Conservation (phyloP, 441 rosid genomes). For the Breynia disticha region DNA sequence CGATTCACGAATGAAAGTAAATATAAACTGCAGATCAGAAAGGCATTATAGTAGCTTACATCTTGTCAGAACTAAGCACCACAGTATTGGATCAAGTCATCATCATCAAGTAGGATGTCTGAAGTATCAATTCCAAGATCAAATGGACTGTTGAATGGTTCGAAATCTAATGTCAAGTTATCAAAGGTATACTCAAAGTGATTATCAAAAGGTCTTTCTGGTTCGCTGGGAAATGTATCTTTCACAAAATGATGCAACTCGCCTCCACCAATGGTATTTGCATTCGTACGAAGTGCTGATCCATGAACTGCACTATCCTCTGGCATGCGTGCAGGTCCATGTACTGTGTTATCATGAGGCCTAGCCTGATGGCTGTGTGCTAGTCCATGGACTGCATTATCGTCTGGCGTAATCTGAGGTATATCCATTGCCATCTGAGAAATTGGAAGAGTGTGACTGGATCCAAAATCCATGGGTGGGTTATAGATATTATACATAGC, state of each 20-base stretch:
- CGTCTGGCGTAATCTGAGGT: conserved; percentile 26
- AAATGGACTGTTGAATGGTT: conserved; percentile 27
- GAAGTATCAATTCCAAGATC: conserved; percentile 24
- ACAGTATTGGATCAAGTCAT: conserved; percentile 46
- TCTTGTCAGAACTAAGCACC: conserved; percentile 37
- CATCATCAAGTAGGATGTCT: conserved; percentile 36
- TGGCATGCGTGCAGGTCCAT: no score
- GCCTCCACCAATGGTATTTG: conserved; percentile 26
- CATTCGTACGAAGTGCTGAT: conserved; percentile 29
- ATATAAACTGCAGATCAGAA: conserved; percentile 6
- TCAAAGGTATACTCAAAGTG: conserved; percentile 46
- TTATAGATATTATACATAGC: conserved; percentile 38
- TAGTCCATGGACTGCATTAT: conserved; percentile 14
- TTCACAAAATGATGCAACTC: conserved; percentile 29
- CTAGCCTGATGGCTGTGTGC: no score
- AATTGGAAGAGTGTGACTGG: conserved; percentile 31
- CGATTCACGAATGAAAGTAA: neutral
- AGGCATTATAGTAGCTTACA: conserved; percentile 13
- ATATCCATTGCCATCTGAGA: conserved; percentile 30
- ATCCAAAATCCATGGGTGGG: conserved; percentile 39
- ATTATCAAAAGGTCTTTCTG: conserved; percentile 44
- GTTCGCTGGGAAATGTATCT: conserved; percentile 37
- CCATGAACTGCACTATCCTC: no score
- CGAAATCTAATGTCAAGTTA: conserved; percentile 37
- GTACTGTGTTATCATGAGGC: no score